Evolutionary conservation across 1,284 basidiomycete species (phyloP), one percentile per base, ranked within the genome.

Genomic region (Trichosporon sp.): DNA sequence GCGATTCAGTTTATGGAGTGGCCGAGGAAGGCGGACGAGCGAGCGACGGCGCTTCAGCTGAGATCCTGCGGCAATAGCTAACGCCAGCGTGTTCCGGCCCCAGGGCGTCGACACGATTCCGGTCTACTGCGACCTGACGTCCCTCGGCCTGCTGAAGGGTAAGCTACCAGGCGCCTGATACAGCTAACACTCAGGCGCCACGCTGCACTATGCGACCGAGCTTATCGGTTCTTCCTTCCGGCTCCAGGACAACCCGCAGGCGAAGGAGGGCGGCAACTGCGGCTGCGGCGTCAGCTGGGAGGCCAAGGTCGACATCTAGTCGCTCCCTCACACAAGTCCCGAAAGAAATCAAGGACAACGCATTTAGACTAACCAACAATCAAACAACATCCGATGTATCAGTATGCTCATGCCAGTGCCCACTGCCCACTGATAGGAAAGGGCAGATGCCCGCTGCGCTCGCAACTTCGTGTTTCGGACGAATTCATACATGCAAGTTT

Each of bases 141-240:
- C 82, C 0, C 73, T 83, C 8, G 77, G 78, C 0, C 70, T 83
- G 25, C 70, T 83, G 51, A 83, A 83, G 72, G 81, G 81, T 81
- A 62, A 68, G 79, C 62, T 66, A 2, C 23, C 2, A 15, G n/a
- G 21, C 13, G 32, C 32, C 7, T 5, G 11, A 21, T 8, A 6
- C 12, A 38, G 56, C 65, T 62, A 6, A 60, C 56, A 34, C 8
- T 13, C 79, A 73, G 86, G 86, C 42, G 81, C 85, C 7, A 87
- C 85, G 2, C 78, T 87, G n/a, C 85, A 87, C 75, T 86, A 85
- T 74, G 86, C 86, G n/a, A 87, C 86, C 1, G 87, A 87, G 72
- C 80, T 87, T 44, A 87, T 87, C 60, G 87, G 87, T 3, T 84
- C 82, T 21, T 84, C 84, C n/a, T 87, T 87, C 75, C 75, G 84